These are phyloP conservation scores for Globisporangium perplexum DNA, from an alignment of 352 stramenopile genomes.

Conservation along the genomic window DNA sequence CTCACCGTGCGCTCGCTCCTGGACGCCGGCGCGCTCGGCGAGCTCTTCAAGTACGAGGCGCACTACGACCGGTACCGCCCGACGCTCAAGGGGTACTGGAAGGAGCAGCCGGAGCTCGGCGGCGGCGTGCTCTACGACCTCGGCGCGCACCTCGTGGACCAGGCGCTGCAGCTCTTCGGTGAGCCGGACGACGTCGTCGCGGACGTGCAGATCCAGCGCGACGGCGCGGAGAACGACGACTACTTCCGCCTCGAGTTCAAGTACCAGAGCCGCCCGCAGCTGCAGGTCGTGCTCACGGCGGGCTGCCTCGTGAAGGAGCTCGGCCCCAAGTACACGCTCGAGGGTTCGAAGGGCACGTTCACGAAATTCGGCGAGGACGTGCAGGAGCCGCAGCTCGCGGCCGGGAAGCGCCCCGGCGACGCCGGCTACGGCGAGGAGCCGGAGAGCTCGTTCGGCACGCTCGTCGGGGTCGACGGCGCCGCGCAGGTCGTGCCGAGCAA, in stretches of 20 bases:
- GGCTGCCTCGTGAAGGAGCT: constrained; percentile 61
- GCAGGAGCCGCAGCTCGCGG: constrained; percentile 54
- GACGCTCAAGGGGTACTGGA: constrained; percentile 73
- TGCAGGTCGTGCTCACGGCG: constrained; percentile 56
- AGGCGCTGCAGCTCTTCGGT: constrained; percentile 63
- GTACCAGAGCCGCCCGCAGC: constrained; percentile 33
- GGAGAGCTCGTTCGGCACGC: constrained; percentile 35
- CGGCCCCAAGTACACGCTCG: constrained; percentile 60
- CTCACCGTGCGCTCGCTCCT: constrained; percentile 50
- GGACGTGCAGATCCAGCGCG: constrained; percentile 70
- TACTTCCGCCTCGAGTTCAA: constrained; percentile 71
- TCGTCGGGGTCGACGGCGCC: constrained; percentile 22
- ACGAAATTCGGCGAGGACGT: constrained; percentile 62
- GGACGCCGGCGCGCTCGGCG: constrained; percentile 36
- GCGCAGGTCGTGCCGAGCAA: constrained; percentile 30
- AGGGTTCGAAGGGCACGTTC: constrained; percentile 45
- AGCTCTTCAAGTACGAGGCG: constrained; percentile 49
- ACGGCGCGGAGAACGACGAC: constrained; percentile 60
- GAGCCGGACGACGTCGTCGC: constrained; percentile 35
- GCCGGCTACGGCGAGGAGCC: constrained; percentile 45
- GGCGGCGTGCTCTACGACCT: constrained; percentile 70
- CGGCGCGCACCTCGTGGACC: constrained; percentile 59
- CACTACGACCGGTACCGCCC: constrained; percentile 71
- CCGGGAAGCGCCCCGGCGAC: constrained; percentile 44
- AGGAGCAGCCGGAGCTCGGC: constrained; percentile 50